Percentiles rank a stretch among this genome's conserved stretches.
phyloP scores from a whole-genome alignment of 2,329 filamentous ascomycete species.

The Hortaea sp. region DNA sequence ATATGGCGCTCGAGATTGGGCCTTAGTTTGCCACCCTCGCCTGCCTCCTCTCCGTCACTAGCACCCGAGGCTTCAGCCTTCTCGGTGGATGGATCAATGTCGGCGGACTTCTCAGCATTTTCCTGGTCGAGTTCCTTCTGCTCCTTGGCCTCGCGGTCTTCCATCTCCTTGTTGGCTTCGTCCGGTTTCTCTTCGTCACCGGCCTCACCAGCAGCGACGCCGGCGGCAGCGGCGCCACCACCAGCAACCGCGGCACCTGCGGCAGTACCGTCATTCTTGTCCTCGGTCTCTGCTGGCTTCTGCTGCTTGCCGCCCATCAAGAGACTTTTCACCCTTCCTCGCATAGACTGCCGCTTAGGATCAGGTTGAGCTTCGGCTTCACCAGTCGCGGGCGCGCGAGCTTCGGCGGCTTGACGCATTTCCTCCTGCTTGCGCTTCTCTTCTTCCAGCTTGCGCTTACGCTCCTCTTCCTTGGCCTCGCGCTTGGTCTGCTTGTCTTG shows the following conservation, averaged over 20 bases:
- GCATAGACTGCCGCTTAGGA: neutral
- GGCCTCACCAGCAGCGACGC: constrained; percentile 8
- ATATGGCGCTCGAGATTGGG: constrained; percentile 6
- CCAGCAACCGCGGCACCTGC: neutral
- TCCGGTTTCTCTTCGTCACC: constrained; percentile 2
- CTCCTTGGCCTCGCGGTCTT: neutral
- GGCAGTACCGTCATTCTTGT: neutral
- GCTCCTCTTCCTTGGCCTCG: constrained; percentile 39
- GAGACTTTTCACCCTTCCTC: neutral
- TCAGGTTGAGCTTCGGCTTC: neutral
- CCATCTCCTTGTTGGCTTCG: constrained; percentile 3
- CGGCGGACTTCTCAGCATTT: neutral
- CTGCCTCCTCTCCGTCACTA: neutral
- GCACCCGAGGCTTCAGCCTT: neutral
- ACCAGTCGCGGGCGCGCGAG: neutral
- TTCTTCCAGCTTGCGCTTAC: constrained; percentile 40
- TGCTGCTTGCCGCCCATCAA: neutral
- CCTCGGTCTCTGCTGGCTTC: neutral
- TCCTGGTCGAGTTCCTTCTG: neutral
- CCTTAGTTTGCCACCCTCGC: neutral
- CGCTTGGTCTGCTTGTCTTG: constrained; percentile 43
- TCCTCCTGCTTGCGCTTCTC: constrained; percentile 41
- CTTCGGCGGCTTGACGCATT: no score
- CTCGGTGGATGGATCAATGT: neutral
- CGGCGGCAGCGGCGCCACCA: constrained; percentile 1